Conservation (phyloP, 129 eudicot species). For the Rutidosis leptorrhynchoides region DNA sequence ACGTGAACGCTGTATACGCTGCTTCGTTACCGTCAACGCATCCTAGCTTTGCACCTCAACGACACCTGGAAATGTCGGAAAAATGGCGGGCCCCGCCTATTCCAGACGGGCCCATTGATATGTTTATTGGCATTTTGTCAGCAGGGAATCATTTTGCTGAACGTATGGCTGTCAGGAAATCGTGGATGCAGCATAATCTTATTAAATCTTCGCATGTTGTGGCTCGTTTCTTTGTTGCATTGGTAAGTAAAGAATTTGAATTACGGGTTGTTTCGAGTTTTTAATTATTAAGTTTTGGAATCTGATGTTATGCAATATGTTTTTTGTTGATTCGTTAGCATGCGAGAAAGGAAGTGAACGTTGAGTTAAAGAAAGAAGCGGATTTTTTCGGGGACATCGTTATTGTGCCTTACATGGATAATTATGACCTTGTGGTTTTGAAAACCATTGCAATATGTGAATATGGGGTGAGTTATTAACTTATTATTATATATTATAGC, state of each 20-base stretch:
- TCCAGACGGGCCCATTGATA: constrained; percentile 54
- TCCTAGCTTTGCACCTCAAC: constrained; percentile 82
- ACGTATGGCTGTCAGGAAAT: constrained; percentile 95
- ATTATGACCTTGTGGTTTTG: constrained; percentile 88
- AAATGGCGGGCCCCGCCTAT: constrained; percentile 79
- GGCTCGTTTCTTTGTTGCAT: constrained; percentile 92
- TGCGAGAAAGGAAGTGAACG: constrained; percentile 69
- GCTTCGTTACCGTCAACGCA: constrained; percentile 88
- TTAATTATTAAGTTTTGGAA: neutral
- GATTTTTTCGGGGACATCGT: constrained; percentile 88
- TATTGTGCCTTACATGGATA: constrained; percentile 85
- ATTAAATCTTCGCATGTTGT: constrained; percentile 66
- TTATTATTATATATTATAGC: too few relatives aligned
- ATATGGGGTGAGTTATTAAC: constrained; percentile 83
- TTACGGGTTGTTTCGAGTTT: neutral
- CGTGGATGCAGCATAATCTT: constrained; percentile 89
- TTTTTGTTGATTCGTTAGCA: constrained; percentile 41
- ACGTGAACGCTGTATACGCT: constrained; percentile 60
- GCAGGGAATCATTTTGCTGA: constrained; percentile 97
- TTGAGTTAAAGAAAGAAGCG: constrained; percentile 80
- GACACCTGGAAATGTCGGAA: constrained; percentile 60
- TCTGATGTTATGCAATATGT: neutral
- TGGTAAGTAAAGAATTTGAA: constrained; percentile 40
- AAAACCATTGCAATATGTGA: constrained; percentile 91
- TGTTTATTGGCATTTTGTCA: constrained; percentile 82